Conservation (phyloP, 1,284 basidiomycete genomes). For the Malassezia nana region DNA sequence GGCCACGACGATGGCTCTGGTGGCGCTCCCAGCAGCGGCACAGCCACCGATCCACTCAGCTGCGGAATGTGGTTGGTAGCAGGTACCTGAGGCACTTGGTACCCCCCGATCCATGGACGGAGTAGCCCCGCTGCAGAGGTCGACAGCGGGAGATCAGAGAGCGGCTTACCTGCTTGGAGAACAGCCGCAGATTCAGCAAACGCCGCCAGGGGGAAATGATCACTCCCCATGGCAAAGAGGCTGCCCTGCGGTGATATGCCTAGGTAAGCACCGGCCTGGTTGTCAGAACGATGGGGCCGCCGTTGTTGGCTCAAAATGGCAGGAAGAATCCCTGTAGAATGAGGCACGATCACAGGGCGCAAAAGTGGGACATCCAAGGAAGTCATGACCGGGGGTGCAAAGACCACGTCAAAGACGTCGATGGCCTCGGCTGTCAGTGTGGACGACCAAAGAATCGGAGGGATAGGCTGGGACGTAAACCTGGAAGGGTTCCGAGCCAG, state of each 20-base stretch:
- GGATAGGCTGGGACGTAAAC: neutral
- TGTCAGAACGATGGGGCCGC: neutral
- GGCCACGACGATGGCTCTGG: neutral
- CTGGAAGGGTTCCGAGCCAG: slow-evolving; percentile 1
- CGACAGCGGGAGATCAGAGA: neutral
- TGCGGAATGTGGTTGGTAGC: neutral
- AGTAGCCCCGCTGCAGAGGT: neutral
- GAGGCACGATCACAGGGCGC: slow-evolving; percentile 15
- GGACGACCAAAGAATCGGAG: slow-evolving; percentile 9
- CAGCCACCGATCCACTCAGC: neutral
- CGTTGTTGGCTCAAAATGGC: neutral
- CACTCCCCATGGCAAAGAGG: slow-evolving; percentile 36
- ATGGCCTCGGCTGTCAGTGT: neutral
- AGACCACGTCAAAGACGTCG: slow-evolving; percentile 18
- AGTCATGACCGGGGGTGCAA: slow-evolving; percentile 3
- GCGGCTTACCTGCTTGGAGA: neutral
- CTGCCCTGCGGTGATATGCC: slow-evolving; percentile 31
- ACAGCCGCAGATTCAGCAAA: slow-evolving; percentile 19
- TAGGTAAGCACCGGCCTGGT: slow-evolving; percentile 18
- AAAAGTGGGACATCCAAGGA: slow-evolving; percentile 5
- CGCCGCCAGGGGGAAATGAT: slow-evolving; percentile 31
- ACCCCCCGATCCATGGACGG: slow-evolving; percentile 11
- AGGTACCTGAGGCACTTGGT: slow-evolving; percentile 6
- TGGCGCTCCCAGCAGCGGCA: slow-evolving; percentile 1
- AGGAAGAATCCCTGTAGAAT: neutral